Conservation (phyloP, 768 basidiomycete species). For the Postia placenta region DNA sequence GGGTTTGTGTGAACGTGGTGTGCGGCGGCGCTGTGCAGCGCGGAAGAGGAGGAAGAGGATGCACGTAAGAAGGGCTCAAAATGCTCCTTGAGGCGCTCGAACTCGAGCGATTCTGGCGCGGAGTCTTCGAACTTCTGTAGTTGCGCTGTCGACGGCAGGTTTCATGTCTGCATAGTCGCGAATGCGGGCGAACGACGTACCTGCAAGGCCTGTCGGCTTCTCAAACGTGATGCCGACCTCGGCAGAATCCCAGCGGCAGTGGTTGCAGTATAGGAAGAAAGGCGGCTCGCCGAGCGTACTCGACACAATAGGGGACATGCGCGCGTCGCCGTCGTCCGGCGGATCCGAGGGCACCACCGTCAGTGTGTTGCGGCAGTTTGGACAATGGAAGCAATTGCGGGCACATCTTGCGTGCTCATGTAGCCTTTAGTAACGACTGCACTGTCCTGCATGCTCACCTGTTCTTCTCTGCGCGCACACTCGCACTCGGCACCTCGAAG, state of each 20-base stretch:
- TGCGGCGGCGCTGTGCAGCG: constrained; percentile 50
- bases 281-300: constrained; percentile 76
- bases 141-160: constrained; percentile 53
- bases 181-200: constrained; percentile 35
- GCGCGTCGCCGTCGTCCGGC: constrained; percentile 52
- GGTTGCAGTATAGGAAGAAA: constrained; percentile 86
- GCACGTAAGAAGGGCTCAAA: constrained; percentile 93
- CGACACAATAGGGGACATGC: constrained; percentile 41
- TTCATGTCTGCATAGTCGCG: constrained; percentile 1
- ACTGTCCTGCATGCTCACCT: constrained; percentile 43
- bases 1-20: constrained; percentile 74
- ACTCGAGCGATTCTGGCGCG: constrained; percentile 79
- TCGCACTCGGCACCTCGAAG: constrained; percentile 97
- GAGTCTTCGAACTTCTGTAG: constrained; percentile 87
- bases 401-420: constrained; percentile 65
- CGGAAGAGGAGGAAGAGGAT: constrained; percentile 67
- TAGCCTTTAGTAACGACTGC: not conserved
- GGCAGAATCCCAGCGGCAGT: constrained; percentile 93
- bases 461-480: constrained; percentile 97
- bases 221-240: constrained; percentile 91
- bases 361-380: constrained; percentile 85
- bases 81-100: constrained; percentile 93
- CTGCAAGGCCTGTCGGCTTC: constrained; percentile 92
- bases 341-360: constrained; percentile 88
- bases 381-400: constrained; percentile 96